Percentiles rank a stretch among this genome's conserved stretches.
Conservation (phyloP, 2,329 filamentous ascomycete genomes). For the Teratosphaeria viscida region DNA sequence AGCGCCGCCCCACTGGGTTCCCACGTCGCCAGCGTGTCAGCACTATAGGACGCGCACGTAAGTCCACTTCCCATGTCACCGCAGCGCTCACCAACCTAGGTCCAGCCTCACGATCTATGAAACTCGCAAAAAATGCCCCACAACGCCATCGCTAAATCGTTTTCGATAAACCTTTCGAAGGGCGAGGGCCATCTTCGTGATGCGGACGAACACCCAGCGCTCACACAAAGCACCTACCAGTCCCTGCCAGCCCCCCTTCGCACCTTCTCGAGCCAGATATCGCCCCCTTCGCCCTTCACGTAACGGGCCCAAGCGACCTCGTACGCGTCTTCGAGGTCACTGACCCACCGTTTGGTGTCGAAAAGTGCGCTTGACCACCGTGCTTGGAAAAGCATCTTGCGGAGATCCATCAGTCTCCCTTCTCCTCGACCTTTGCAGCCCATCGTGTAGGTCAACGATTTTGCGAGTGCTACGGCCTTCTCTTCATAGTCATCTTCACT, state of each 20-base stretch:
- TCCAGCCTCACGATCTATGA: neutral
- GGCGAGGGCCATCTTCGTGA: neutral
- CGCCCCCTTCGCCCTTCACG: constrained; percentile 77
- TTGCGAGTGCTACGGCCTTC: constrained; percentile 58
- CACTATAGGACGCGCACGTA: neutral
- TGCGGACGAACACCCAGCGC: neutral
- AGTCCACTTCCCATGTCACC: neutral
- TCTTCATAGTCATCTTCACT: constrained; percentile 79
- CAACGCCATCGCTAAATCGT: neutral
- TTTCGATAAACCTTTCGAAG: neutral
- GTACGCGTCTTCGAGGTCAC: constrained; percentile 80
- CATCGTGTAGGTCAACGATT: constrained; percentile 49
- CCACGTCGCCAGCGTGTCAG: neutral
- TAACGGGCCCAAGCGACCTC: constrained; percentile 79
- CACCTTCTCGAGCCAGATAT: constrained; percentile 62
- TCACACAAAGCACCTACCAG: neutral
- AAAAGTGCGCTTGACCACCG: constrained; percentile 84
- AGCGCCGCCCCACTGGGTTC: neutral
- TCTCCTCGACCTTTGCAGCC: constrained; percentile 15
- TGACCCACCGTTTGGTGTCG: constrained; percentile 83
- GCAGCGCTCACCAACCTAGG: neutral
- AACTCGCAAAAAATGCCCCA: neutral
- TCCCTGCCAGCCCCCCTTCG: neutral
- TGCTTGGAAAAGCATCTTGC: constrained; percentile 70
- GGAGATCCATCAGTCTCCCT: constrained; percentile 68